Conservation (phyloP, 768 basidiomycete species). For the Clitopilus passeckerianus region DNA sequence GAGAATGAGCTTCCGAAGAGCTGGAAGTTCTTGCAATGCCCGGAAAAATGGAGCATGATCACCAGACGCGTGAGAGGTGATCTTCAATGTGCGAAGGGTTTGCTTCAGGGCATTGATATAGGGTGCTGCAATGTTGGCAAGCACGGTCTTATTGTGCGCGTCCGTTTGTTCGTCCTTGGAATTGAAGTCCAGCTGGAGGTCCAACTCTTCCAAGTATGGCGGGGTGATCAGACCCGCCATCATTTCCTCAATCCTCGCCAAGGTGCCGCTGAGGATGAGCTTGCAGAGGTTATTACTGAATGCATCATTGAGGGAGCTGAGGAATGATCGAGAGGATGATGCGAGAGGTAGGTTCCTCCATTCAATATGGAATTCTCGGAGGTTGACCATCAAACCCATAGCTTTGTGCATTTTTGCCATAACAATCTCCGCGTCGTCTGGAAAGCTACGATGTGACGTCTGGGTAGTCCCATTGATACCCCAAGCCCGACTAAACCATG, state of each 20-base stretch:
- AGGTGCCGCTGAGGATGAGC: slow-evolving; percentile 24
- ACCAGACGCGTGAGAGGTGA: slow-evolving; percentile 23
- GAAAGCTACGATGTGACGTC: background rate
- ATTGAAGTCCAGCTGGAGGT: slow-evolving; percentile 28
- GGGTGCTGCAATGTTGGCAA: slow-evolving; percentile 20
- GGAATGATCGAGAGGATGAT: slow-evolving; percentile 20
- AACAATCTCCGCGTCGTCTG: slow-evolving; percentile 13
- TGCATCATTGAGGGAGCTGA: slow-evolving; percentile 17
- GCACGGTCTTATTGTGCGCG: slow-evolving; percentile 7
- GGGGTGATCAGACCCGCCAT: slow-evolving; percentile 20
- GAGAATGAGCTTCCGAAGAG: slow-evolving; percentile 17
- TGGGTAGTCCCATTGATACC: background rate
- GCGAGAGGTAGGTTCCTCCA: slow-evolving; percentile 31
- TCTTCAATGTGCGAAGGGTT: slow-evolving; percentile 22
- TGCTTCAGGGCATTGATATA: slow-evolving; percentile 22
- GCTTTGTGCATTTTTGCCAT: slow-evolving; percentile 25
- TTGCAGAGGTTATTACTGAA: slow-evolving; percentile 26
- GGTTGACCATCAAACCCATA: slow-evolving; percentile 25
- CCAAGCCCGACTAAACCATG: background rate
- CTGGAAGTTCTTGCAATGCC: slow-evolving; percentile 19
- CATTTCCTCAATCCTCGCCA: slow-evolving; percentile 24
- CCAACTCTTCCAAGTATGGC: slow-evolving; percentile 25
- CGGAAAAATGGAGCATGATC: slow-evolving; percentile 28
- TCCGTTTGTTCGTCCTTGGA: background rate
- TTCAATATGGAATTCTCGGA: slow-evolving; percentile 28